Evolutionary conservation across 345 rosid genomes (phyloP), one percentile per base, ranked within the genome.

Genomic region (Erysimum cheiranthoides): DNA sequence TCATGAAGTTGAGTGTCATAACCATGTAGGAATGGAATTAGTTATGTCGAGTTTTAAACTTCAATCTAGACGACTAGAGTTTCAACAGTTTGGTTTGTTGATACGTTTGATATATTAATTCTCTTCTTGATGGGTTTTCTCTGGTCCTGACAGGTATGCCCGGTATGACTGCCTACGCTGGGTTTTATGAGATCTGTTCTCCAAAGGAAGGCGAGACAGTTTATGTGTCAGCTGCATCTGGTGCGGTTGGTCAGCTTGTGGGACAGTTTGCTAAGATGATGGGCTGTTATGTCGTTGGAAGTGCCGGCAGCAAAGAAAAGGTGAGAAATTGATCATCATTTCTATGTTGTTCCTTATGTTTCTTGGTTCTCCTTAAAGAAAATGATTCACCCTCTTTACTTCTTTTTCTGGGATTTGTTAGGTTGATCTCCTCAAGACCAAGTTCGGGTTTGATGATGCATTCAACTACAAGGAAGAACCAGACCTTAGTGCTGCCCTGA

Each of bases 391-490:
- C 61, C 38, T 38, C 25, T 50, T 60, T 51, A 30, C 59, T 60
- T 56, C 3, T 49, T 31, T 36, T 11, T 10, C 8, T 14, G 30
- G 25, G 16, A 18, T 39, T 40, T 40, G 5, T 27, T 38, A 91
- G 91, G 94, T 91, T 66, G 86, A 87, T 52, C 76, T 91, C 28
- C 76, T 89, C 39, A 87, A 77, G 84, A 81, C 50, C 59, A 87
- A 85, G 81, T 80, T 91, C 50, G 90, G 94, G 47, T 89, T 89
- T 74, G 84, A 91, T 66, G 92, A 80, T 28, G 92, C 92, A 76
- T 87, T 89, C 81, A 89, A 91, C 83, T 89, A 91, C 73, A 91
- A 91, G 64, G 90, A 87, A 58, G 90, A 89, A 57, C 52, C 39
- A 17, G 78, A 87, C 71, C 77, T 84, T 36, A 79, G 53, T 73